Evolutionary conservation across 2,329 filamentous ascomycete species (phyloP).

Genomic region (Pochonia chlamydosporia): DNA sequence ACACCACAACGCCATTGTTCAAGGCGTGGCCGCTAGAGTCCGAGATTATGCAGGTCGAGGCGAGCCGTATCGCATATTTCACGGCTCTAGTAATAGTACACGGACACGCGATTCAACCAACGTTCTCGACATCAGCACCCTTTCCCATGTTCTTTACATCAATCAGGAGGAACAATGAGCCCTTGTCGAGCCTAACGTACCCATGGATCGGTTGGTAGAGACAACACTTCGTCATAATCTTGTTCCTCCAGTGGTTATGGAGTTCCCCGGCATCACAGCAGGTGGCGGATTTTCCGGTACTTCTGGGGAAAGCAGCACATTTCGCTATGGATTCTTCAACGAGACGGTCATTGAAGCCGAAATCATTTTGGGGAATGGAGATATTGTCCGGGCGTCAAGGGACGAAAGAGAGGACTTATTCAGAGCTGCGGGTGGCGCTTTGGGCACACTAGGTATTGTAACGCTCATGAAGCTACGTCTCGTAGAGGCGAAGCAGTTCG

Average conservation of each 20-base stretch:
- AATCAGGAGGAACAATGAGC: no score
- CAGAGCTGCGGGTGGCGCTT: constrained; percentile 44
- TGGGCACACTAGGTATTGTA: constrained; percentile 51
- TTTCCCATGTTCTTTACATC: no score
- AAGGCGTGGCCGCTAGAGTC: no score
- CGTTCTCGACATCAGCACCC: no score
- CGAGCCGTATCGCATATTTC: no score
- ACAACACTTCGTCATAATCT: constrained; percentile 43
- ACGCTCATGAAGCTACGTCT: constrained; percentile 48
- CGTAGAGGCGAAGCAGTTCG: constrained; percentile 38
- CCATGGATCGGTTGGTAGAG: constrained; percentile 50
- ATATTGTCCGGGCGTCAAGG: constrained; percentile 40
- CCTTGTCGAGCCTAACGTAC: constrained; percentile 49
- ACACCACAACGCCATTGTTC: no score
- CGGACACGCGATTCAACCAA: no score
- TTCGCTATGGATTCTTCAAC: constrained; percentile 52
- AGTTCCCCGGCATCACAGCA: constrained; percentile 55
- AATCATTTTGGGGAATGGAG: constrained; percentile 48
- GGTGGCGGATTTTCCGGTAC: constrained; percentile 52
- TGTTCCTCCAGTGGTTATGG: constrained; percentile 52
- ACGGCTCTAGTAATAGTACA: no score
- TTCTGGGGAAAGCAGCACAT: constrained; percentile 50
- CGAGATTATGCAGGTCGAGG: no score
- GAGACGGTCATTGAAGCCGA: constrained; percentile 45
- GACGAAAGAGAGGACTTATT: constrained; percentile 44